These are phyloP conservation scores for Lentinus tigrinus DNA, from an alignment of 768 basidiomycete genomes.

Conservation along the genomic window DNA sequence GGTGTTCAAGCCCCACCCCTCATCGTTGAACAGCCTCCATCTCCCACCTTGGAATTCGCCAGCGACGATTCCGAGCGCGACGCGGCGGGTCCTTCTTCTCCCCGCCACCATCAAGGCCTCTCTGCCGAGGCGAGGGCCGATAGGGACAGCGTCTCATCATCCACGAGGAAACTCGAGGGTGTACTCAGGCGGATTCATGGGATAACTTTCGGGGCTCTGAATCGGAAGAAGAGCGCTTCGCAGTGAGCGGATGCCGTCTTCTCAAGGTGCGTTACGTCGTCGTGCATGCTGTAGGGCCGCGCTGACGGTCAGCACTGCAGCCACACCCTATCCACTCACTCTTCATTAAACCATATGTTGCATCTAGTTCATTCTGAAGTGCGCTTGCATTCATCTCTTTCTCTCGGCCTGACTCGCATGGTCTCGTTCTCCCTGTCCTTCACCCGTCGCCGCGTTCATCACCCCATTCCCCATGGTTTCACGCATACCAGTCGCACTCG, in stretches of 20 bases:
- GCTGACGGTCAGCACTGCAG: too few species aligned
- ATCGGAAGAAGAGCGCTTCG: neutral
- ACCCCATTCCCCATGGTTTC: too few species aligned
- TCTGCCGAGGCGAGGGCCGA: neutral
- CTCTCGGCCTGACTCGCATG: too few species aligned
- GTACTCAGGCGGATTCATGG: neutral
- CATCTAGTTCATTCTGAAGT: too few species aligned
- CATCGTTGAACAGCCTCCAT: neutral
- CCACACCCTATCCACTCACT: too few species aligned
- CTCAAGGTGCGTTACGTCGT: too few species aligned
- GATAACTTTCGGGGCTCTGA: neutral
- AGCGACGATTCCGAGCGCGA: neutral
- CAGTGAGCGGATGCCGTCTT: neutral
- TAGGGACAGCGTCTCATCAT: neutral
- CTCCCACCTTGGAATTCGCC: neutral
- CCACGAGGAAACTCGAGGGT: neutral
- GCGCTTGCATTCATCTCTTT: too few species aligned
- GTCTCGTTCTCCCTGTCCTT: too few species aligned
- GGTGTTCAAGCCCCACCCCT: neutral
- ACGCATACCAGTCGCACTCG: too few species aligned
- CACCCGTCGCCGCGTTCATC: too few species aligned
- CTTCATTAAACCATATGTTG: too few species aligned
- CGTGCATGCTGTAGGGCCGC: too few species aligned
- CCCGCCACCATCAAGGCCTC: neutral
- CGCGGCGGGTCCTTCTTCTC: neutral